These are phyloP conservation scores for Zygoascus hellenicus DNA, from an alignment of 1,139 yeast species.

Conservation along the genomic window DNA sequence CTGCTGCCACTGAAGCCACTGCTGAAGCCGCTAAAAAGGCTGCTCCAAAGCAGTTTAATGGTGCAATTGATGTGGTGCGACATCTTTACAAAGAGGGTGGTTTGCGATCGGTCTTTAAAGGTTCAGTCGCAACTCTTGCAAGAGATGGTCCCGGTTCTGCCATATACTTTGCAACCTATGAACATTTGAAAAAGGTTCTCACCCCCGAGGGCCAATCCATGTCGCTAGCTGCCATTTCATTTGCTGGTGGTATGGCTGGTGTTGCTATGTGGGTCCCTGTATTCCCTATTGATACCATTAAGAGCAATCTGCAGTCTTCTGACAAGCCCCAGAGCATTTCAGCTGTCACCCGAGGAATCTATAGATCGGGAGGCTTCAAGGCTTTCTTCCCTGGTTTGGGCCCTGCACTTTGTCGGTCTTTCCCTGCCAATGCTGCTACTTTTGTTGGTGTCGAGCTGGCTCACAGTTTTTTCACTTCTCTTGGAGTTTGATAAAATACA, in stretches of 20 bases:
- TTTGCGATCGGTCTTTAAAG: slow-evolving; percentile 76
- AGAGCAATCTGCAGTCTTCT: slow-evolving; percentile 76
- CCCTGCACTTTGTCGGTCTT: slow-evolving; percentile 88
- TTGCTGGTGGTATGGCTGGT: slow-evolving; percentile 95
- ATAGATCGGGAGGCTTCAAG: slow-evolving; percentile 68
- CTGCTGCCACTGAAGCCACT: slow-evolving; percentile 8
- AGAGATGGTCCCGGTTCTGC: slow-evolving; percentile 99
- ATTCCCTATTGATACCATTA: slow-evolving; percentile 94
- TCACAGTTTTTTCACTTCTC: slow-evolving; percentile 50
- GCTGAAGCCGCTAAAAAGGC: slow-evolving; percentile 9
- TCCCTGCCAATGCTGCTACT: slow-evolving; percentile 98
- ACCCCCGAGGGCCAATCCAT: slow-evolving; percentile 50
- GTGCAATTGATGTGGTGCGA: slow-evolving; percentile 52
- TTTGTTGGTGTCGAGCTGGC: slow-evolving; percentile 93
- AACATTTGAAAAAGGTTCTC: slow-evolving; percentile 60
- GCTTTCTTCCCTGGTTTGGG: slow-evolving; percentile 98
- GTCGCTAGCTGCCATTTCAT: slow-evolving; percentile 67
- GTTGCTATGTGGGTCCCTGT: slow-evolving; percentile 95
- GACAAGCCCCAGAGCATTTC: slow-evolving; percentile 52
- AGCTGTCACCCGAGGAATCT: slow-evolving; percentile 59
- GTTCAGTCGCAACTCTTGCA: slow-evolving; percentile 86
- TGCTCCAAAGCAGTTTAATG: slow-evolving; percentile 40
- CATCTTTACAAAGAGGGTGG: slow-evolving; percentile 81
- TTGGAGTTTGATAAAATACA: slow-evolving; percentile 14
- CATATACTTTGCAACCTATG: slow-evolving; percentile 91